Evolutionary conservation across 768 basidiomycete genomes (phyloP).

Genomic region (Trametes cinnabarina): DNA sequence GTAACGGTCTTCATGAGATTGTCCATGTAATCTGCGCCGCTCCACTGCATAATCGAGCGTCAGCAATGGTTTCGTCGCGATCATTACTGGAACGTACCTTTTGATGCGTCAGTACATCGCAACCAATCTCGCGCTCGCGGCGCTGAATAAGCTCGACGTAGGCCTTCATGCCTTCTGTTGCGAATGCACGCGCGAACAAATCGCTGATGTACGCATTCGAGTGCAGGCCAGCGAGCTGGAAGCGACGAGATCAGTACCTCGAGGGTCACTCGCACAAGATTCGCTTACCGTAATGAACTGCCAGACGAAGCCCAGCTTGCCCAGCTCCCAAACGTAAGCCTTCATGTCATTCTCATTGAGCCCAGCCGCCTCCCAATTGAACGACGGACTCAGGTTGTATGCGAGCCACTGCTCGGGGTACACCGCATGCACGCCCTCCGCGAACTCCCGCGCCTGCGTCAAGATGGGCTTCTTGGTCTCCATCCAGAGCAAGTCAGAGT

Average conservation of each 20-base stretch:
- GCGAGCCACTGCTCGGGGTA: constrained; percentile 93
- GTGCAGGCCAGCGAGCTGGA: constrained; percentile 90
- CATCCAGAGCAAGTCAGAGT: constrained; percentile 93
- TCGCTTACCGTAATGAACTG: constrained; percentile 94
- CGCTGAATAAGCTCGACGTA: constrained; percentile 95
- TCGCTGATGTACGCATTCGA: constrained; percentile 98
- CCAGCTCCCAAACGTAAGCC: constrained; percentile 87
- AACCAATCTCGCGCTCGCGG: constrained; percentile 88
- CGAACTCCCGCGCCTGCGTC: constrained; percentile 88
- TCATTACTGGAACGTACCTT: constrained; percentile 49
- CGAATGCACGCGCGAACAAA: constrained; percentile 82
- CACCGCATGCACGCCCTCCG: constrained; percentile 77
- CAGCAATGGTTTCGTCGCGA: background rate
- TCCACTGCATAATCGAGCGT: constrained; percentile 59
- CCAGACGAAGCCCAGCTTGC: constrained; percentile 96
- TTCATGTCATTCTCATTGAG: constrained; percentile 84
- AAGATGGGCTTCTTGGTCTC: constrained; percentile 95
- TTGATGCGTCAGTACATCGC: constrained; percentile 97
- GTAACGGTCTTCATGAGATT: constrained; percentile 93
- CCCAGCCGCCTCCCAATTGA: constrained; percentile 95
- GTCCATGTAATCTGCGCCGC: constrained; percentile 91
- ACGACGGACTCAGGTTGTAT: constrained; percentile 93
- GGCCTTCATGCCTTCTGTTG: constrained; percentile 97
- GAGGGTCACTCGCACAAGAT: background rate
- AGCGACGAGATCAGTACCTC: background rate